phyloP scores from a whole-genome alignment of 2,329 filamentous ascomycete species.

The Metarhizium rileyi region DNA sequence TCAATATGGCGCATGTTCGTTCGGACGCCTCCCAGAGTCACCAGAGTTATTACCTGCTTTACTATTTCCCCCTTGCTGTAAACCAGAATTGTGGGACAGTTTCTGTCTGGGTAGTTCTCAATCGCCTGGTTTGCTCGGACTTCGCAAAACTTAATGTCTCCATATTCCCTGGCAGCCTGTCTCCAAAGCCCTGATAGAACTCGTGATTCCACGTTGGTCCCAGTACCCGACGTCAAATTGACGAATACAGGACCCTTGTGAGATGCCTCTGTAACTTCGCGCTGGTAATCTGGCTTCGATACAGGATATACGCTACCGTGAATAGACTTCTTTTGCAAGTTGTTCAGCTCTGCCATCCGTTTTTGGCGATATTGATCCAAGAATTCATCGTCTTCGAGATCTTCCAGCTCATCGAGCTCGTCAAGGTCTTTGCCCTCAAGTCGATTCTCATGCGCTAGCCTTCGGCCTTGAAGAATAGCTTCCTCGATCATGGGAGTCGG shows the following conservation, averaged over 20 bases:
- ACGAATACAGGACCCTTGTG: slow-evolving; percentile 61
- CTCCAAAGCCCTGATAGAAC: slow-evolving; percentile 80
- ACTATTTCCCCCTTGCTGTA: slow-evolving; percentile 91
- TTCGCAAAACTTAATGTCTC: slow-evolving; percentile 95
- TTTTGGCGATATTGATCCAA: slow-evolving; percentile 81
- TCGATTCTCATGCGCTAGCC: slow-evolving; percentile 81
- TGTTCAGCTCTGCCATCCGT: slow-evolving; percentile 72
- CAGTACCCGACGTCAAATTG: slow-evolving; percentile 67
- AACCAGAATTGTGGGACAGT: slow-evolving; percentile 86
- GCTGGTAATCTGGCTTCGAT: slow-evolving; percentile 86
- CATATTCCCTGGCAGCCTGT: slow-evolving; percentile 73
- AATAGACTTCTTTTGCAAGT: slow-evolving; percentile 63
- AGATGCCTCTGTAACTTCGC: slow-evolving; percentile 87
- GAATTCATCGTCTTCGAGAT: slow-evolving; percentile 90
- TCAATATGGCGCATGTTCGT: slow-evolving; percentile 70
- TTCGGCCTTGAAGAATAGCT: slow-evolving; percentile 73
- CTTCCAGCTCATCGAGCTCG: slow-evolving; percentile 86
- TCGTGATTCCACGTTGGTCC: slow-evolving; percentile 76
- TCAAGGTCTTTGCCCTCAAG: slow-evolving; percentile 91
- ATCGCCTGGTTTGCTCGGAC: slow-evolving; percentile 89
- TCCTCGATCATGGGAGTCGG: slow-evolving; percentile 95
- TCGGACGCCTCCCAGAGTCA: slow-evolving; percentile 62
- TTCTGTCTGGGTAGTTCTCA: slow-evolving; percentile 89
- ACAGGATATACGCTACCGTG: slow-evolving; percentile 90
- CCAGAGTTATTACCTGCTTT: slow-evolving; percentile 83